Base-by-base conservation (phyloP, 2,329 filamentous ascomycete genomes). In the Verticillium tricorpus region DNA sequence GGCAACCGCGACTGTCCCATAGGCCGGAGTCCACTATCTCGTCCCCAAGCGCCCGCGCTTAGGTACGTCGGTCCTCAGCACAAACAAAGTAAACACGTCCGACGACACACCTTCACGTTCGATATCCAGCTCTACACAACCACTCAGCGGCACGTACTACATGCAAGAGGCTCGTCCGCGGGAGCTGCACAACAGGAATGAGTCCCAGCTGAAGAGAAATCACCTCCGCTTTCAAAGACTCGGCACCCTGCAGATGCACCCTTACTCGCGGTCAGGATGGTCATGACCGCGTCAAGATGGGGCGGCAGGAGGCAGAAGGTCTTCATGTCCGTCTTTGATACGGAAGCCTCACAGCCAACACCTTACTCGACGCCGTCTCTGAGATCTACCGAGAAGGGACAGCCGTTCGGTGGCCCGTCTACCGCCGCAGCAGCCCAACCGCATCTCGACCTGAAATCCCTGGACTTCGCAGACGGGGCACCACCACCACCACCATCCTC, bases 321-420 rank as follows among this genome's bases (percentile, higher is more conserved):
- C 54, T 80, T 86, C 67, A 78, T 77, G 64, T 85, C 84, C 31
- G 82, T 86, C 67, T 87, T 87, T 71, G 80, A 80, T 63, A 78
- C 77, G 17, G 79, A 84, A 63, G 68, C 79, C 66, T 78, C 79
- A 17, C 81, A 80, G 69, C 79, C 82, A 52, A 81, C 82, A 60
- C 79, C 82, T 39, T 71, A 73, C 58, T 72, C 75, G 25, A 77
- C 74, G 15, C 74, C 76, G 37, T 69, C 77, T 17, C 67, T 75
- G 56, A 67, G 72, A 52, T 77, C 77, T 61, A 67, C 78, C 4
- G 75, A 76, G 39, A 72, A 75, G n/a, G 77, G 78, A 17, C 78
- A 80, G 67, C 67, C 78, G 5, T 83, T 84, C 72, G 81, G 80
- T 58, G 77, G 75, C 37, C 76, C 76, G 40, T 60, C 56, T 61